phyloP scores from a whole-genome alignment of 2,329 filamentous ascomycete genomes.

The Alternaria brassicae region DNA sequence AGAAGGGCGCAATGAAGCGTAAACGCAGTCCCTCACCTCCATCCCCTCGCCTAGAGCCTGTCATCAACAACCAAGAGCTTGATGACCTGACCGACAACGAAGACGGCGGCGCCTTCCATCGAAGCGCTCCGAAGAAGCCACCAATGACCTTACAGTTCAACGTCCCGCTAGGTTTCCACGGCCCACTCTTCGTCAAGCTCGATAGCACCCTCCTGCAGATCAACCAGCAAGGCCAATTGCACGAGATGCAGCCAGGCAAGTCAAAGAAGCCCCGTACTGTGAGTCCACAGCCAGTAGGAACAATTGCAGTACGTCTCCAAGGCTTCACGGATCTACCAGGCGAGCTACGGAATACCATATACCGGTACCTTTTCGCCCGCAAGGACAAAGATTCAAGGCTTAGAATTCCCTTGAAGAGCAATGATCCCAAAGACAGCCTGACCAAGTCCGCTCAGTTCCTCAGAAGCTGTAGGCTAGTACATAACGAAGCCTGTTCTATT shows the following conservation, averaged over 20 bases:
- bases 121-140: slow-evolving; percentile 22
- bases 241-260: slow-evolving; percentile 27
- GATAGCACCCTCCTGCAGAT: slow-evolving; percentile 38
- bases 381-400: slow-evolving; percentile 40
- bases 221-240: slow-evolving; percentile 14
- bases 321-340: slow-evolving; percentile 43
- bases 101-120: slow-evolving; percentile 21
- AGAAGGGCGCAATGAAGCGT: slow-evolving; percentile 44
- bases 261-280: slow-evolving; percentile 13
- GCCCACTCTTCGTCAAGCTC: slow-evolving; percentile 55
- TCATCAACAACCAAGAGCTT: slow-evolving; percentile 40
- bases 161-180: slow-evolving; percentile 54
- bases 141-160: slow-evolving; percentile 56
- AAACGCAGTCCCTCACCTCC: slow-evolving; percentile 47
- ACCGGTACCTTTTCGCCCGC: slow-evolving; percentile 53
- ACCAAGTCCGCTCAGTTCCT: slow-evolving; percentile 55
- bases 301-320: background rate
- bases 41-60: slow-evolving; percentile 44
- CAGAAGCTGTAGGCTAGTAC: slow-evolving; percentile 55
- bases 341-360: slow-evolving; percentile 59
- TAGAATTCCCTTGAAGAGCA: slow-evolving; percentile 37
- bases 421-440: slow-evolving; percentile 38
- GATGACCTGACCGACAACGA: slow-evolving; percentile 42
- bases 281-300: background rate
- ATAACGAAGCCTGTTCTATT: slow-evolving; percentile 56